Conservation (phyloP, 2,329 filamentous ascomycete genomes). For the Fusarium sulawesiense region DNA sequence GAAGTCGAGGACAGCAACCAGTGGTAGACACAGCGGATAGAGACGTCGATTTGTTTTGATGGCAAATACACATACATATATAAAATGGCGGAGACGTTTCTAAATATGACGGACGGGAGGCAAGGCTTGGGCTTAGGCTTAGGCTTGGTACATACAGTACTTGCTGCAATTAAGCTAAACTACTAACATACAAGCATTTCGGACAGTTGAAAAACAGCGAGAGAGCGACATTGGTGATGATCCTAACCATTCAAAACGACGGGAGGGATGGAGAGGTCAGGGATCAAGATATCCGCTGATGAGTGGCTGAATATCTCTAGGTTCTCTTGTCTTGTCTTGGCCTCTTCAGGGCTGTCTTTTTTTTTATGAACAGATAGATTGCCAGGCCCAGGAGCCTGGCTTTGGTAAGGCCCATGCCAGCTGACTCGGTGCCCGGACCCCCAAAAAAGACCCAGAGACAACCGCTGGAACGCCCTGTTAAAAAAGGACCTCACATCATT, state of each 20-base stretch:
- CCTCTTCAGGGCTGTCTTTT: neutral
- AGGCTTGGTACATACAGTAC: too few relatives aligned
- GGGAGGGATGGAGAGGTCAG: conserved; percentile 5
- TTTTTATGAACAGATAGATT: neutral
- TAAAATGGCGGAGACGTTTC: conserved; percentile 13
- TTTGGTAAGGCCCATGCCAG: conserved; percentile 35
- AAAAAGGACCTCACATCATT: neutral
- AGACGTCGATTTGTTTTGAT: conserved; percentile 1
- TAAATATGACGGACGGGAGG: conserved; percentile 1
- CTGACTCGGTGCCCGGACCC: conserved; percentile 34
- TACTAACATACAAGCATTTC: conserved; percentile 3
- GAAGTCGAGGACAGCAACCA: conserved; percentile 25
- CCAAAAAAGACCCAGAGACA: conserved; percentile 31
- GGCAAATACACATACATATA: neutral
- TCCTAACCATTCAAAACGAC: conserved; percentile 8
- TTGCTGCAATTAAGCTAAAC: neutral
- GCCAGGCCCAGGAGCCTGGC: conserved; percentile 46
- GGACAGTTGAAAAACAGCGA: conserved; percentile 16
- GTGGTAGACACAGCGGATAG: neutral
- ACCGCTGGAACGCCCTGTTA: conserved; percentile 16
- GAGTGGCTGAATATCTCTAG: conserved; percentile 21
- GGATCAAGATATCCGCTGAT: conserved; percentile 3
- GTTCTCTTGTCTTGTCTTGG: neutral
- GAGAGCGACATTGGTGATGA: conserved; percentile 18
- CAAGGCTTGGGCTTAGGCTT: conserved; percentile 2